phyloP scores from a whole-genome alignment of 2,329 filamentous ascomycete genomes.

The Didymella sp. region DNA sequence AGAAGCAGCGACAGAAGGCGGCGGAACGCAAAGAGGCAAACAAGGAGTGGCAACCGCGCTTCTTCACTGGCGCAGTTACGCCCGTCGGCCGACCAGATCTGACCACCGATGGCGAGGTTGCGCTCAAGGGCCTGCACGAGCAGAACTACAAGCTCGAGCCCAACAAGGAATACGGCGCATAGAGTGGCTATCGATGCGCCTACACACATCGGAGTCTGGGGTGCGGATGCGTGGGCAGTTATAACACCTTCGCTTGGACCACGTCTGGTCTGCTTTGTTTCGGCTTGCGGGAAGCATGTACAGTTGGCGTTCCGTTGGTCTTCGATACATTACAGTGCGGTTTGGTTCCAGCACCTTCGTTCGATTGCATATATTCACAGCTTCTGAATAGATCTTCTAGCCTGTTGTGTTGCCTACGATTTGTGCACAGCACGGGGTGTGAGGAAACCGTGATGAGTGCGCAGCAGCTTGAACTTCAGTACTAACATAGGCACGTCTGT shows the following conservation, averaged over 20 bases:
- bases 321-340: slow-evolving; percentile 11
- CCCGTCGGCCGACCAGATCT: slow-evolving; percentile 67
- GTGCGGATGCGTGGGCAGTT: slow-evolving; percentile 4
- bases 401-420: too few species aligned
- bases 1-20: slow-evolving; percentile 84
- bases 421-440: too few species aligned
- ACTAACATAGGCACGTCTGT: too few species aligned
- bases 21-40: slow-evolving; percentile 75
- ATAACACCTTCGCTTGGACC: slow-evolving; percentile 15
- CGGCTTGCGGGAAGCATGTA: slow-evolving; percentile 16
- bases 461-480: too few species aligned
- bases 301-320: slow-evolving; percentile 19
- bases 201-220: slow-evolving; percentile 8
- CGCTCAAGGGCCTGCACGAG: slow-evolving; percentile 62
- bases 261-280: slow-evolving; percentile 4
- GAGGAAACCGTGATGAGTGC: too few species aligned
- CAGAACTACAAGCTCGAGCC: slow-evolving; percentile 59
- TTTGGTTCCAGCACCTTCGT: slow-evolving; percentile 7
- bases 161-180: slow-evolving; percentile 53
- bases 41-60: slow-evolving; percentile 81
- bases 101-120: slow-evolving; percentile 66
- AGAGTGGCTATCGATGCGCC: slow-evolving; percentile 3
- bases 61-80: slow-evolving; percentile 74
- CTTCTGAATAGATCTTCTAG: slow-evolving; percentile 17
- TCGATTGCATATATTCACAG: slow-evolving; percentile 19